Base-by-base conservation (phyloP, 768 basidiomycete genomes). In the Lactifluus volemus region DNA sequence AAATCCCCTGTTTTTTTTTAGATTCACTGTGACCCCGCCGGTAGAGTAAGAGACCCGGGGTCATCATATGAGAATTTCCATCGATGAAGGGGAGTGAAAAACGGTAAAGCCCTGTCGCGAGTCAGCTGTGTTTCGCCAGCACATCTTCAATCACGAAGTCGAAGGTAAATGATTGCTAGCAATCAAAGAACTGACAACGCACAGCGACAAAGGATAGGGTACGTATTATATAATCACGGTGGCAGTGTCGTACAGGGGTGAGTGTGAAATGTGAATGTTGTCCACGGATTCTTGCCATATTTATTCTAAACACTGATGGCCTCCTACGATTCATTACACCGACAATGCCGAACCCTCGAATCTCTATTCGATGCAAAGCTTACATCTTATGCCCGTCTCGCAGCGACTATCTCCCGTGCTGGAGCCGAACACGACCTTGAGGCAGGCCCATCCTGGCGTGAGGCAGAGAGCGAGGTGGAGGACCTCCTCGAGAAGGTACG, bases 271-370 rank as follows among this genome's bases (percentile, higher is more conserved):
- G 25, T 25, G 25, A 25, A 25, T 25, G 25, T 25, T 25, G 25
- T 25, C 25, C 25, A 25, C 1, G 25, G 25, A 25, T 25, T 25
- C 25, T 25, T 25, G 25, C 25, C 25, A 34, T 34, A 34, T 34
- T 34, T 34, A 34, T 34, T 34, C 32, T 9, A 34, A 52, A 34
- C 2, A 29, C 8, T n/a, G 32, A 92, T 90, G 88, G 78, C 86
- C 60, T 84, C 77, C 66, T 95, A 94, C 76, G 96, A 98, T 67
- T 82, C 87, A 58, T 79, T 98, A 36, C 89, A 97, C 68, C 78
- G 93, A 56, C 93, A 96, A 73, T 92, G 92, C 74, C 81, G 95
- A 68, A 94, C 94, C 5, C 84, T 98, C 30, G 96, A 98, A 71
- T 92, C 92, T 49, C 80, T 92, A 25, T 89, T 98, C 64, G 92